Base-by-base conservation (phyloP, 2,329 filamentous ascomycete species). In the Colletotrichum salicis region DNA sequence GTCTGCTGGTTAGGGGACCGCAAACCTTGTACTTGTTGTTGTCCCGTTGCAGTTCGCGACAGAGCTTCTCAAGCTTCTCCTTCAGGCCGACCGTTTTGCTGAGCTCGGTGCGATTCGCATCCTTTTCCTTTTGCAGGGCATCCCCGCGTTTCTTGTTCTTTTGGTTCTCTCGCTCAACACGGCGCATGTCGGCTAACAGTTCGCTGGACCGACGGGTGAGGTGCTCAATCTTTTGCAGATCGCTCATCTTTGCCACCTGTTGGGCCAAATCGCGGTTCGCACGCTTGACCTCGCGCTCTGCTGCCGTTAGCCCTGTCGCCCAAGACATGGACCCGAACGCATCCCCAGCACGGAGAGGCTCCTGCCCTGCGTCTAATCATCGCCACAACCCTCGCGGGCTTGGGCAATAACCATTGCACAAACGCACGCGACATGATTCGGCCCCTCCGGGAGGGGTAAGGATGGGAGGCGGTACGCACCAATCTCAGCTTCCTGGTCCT, bases 101-200 rank as follows among this genome's bases (percentile, higher is more conserved):
- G 67, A 97, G 86, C 80, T 99, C 96, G 58, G 92, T 93, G 77
- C 95, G 91, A 69, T 93, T 93, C 76, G 94, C 91, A 80, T 99
- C 96, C 81, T 97, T 97, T 78, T 99, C 96, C 81, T 98, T 99
- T 82, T 99, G 96, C 67, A 99, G 83, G 78, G 94, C 93, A 80
- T 99, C 96, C 31, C 94, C 94, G 29, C 95, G 92, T 82, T 98
- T 97, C 87, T 98, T 98, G 78, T 96, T 96, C 84, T 97, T 98
- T 73, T 94, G 89, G 79, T 97, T 95, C 74, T 99, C 96, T 72
- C 95, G 92, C 81, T 99, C 96, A 72, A 97, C 88, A 67, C 95
- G 92, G 83, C 98, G 97, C 94, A 98, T 97, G 72, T 98, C 95
- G 65, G 94, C 92, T 70, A 98, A 86, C 5, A 98, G 89, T 78